Evolutionary conservation across 1,139 yeast genomes (phyloP).

Genomic region (Yamadazyma spencermartinsiae): DNA sequence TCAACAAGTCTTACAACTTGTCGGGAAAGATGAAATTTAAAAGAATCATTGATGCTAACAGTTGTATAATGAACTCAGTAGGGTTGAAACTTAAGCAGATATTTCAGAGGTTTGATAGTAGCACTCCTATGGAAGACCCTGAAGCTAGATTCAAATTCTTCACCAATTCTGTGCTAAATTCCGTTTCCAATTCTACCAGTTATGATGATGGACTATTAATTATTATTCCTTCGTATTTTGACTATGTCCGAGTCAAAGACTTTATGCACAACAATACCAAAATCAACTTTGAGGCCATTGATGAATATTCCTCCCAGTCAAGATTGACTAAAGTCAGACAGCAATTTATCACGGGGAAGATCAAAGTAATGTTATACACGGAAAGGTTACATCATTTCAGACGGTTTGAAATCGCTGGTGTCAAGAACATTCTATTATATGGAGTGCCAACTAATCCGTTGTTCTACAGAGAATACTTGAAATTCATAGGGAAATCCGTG

Average conservation of each 20-base stretch:
- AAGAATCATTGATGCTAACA: conserved; percentile 32
- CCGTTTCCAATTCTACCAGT: conserved; percentile 55
- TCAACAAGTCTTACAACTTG: conserved; percentile 59
- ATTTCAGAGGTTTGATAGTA: conserved; percentile 66
- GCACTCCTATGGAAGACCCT: conserved; percentile 65
- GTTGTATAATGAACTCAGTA: conserved; percentile 51
- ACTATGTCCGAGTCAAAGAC: conserved; percentile 76
- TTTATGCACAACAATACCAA: conserved; percentile 67
- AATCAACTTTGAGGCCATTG: conserved; percentile 62
- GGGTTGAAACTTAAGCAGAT: conserved; percentile 67
- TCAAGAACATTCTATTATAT: conserved; percentile 76
- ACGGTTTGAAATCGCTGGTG: conserved; percentile 84
- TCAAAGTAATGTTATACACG: conserved; percentile 76
- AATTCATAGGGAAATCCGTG: conserved; percentile 51
- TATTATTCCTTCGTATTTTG: conserved; percentile 84
- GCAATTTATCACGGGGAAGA: conserved; percentile 61
- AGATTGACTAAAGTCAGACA: conserved; percentile 73
- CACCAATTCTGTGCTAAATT: conserved; percentile 70
- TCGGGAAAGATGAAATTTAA: conserved; percentile 66
- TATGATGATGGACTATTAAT: conserved; percentile 75
- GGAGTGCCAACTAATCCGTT: conserved; percentile 83
- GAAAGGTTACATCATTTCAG: conserved; percentile 94
- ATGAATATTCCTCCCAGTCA: conserved; percentile 78
- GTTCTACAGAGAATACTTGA: conserved; percentile 75
- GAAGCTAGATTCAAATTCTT: conserved; percentile 80